phyloP scores from a whole-genome alignment of 805 yeast species.

The Zygosaccharomyces siamensis region DNA sequence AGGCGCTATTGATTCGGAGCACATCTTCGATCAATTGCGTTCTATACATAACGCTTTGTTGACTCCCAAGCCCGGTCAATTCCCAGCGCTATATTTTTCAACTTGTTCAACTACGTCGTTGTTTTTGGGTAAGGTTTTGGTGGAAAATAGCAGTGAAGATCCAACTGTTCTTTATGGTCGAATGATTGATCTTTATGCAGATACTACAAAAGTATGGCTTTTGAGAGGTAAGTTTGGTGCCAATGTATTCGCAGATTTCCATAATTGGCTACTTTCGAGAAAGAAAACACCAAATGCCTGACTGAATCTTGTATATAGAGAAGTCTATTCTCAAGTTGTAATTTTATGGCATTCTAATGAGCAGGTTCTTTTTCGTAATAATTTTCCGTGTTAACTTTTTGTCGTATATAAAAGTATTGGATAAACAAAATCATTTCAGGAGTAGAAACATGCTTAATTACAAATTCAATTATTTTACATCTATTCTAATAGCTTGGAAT shows the following conservation, averaged over 20 bases:
- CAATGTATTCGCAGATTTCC: constrained; percentile 61
- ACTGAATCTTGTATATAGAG: background rate
- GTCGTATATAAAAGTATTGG: background rate
- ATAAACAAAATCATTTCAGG: background rate
- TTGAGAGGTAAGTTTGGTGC: constrained; percentile 25
- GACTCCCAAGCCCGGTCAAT: constrained; percentile 34
- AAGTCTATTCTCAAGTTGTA: background rate
- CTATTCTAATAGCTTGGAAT: constrained; percentile 16
- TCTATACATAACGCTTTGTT: constrained; percentile 42
- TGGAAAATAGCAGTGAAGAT: constrained; percentile 30
- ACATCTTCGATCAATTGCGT: constrained; percentile 30
- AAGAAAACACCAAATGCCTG: constrained; percentile 24
- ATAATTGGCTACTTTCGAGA: constrained; percentile 70
- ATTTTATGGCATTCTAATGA: background rate
- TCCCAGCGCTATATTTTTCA: constrained; percentile 43
- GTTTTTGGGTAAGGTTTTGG: constrained; percentile 53
- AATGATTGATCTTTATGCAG: constrained; percentile 53
- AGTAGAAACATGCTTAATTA: background rate
- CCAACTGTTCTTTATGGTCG: constrained; percentile 38
- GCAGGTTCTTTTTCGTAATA: background rate
- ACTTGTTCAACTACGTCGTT: constrained; percentile 51
- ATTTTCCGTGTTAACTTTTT: background rate
- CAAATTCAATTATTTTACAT: background rate
- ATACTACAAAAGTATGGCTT: constrained; percentile 60
- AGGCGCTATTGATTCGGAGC: constrained; percentile 19